Conservation (phyloP, 257 asterid genomes). For the Marsdenia floribunda region DNA sequence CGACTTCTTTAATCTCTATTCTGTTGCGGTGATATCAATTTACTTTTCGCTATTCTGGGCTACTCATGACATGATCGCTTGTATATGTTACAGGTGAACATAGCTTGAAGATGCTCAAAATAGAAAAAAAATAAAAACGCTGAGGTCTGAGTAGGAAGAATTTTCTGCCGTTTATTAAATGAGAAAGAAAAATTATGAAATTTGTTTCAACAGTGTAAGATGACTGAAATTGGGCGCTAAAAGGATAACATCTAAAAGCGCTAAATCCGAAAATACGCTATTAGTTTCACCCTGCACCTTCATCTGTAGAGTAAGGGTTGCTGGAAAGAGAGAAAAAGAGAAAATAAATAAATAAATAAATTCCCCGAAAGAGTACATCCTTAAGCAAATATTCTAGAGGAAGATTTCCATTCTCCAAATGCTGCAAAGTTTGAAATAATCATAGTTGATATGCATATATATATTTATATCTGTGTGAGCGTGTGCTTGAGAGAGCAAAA, state of each 20-base stretch:
- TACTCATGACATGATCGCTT: background rate
- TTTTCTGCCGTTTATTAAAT: background rate
- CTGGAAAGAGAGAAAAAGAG: background rate
- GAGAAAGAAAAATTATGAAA: background rate
- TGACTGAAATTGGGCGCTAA: background rate
- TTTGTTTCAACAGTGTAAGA: background rate
- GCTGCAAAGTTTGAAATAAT: background rate
- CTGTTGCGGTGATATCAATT: background rate
- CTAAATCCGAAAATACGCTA: too few relatives aligned
- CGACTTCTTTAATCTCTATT: background rate
- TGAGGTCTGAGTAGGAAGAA: background rate
- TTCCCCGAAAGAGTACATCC: background rate
- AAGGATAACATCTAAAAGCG: too few relatives aligned
- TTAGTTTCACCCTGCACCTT: background rate
- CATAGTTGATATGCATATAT: background rate
- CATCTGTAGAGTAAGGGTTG: background rate
- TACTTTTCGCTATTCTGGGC: background rate
- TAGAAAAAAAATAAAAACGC: background rate
- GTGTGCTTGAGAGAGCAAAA: background rate
- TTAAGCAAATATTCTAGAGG: background rate
- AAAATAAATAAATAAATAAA: too few relatives aligned
- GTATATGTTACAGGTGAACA: background rate
- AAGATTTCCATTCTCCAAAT: background rate
- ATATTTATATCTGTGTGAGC: too few relatives aligned
- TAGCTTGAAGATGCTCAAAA: constrained; percentile 1